Evolutionary conservation across 2,329 filamentous ascomycete species (phyloP), one percentile per base, ranked within the genome.

Genomic region (Ophiocordyceps sinensis): DNA sequence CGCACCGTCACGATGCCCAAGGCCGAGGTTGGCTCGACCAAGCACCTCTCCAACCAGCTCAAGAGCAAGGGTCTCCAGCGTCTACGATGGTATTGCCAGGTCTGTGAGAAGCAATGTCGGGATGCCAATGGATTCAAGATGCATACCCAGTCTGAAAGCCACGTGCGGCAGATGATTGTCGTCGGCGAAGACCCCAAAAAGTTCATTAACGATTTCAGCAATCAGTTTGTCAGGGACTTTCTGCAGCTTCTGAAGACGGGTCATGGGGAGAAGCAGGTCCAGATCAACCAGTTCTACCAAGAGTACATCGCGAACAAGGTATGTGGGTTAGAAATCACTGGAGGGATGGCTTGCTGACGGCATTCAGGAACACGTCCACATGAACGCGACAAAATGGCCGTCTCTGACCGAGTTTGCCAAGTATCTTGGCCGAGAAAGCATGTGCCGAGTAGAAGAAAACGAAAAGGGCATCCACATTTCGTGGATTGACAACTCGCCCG

Each of bases 221-320:
- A 75, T 45, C 76, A 94, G 50, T 98, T 98, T 59, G 65, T 82
- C 47, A 73, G 73, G 44, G 85, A 93, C 55, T 94, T 94, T 52
- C 47, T 93, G 1, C 68, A 77, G 43, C 68, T 91, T 2, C 68
- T 98, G 7, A 74, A 77, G 43, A 94, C 88, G 0, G 76, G 80
- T 0, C 91, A 98, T 53, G 86, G 87, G 47, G 87, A 94, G 62
- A 98, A 98, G 61, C 75, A 78, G 52, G 79, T 96, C 1, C 75
- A 88, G 29, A 76, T 88, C 40, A 98, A 98, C 55, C 79, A 85
- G 46, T 96, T 96, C 59, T 98, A 98, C 62, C 86, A 96, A 58
- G 81, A 88, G 30, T 91, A 94, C 53, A 95, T 96, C 50, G 72
- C 77, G 14, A 82, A 89, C 50, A 87, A 88, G 42, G 45, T 49